Evolutionary conservation across 768 basidiomycete species (phyloP), one percentile per base, ranked within the genome.

Genomic region (Serendipita sp.): DNA sequence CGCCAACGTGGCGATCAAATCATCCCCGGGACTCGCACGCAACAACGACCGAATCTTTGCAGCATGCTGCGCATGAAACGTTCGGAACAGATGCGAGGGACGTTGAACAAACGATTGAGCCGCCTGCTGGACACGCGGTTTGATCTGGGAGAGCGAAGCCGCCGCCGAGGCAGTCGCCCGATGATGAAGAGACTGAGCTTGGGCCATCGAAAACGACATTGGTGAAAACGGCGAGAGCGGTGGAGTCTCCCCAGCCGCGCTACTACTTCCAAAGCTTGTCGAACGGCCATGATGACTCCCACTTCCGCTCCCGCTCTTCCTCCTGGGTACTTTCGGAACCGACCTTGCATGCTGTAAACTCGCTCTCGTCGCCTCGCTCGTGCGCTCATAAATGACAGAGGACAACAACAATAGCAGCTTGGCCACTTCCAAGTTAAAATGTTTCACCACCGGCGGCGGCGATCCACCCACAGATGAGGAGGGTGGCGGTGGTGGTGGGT

Each of bases 371-470:
- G 22, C 53, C 11, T 58, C 24, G 4, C 62, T 64, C 1, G 68
- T 68, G 20, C 66, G 68, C 44, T 67, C 66, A 43, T 68, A 68
- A 60, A 67, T 66, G 20, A 68, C 43, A 2, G 68, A 65, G 11
- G 68, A 63, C 34, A 61, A 3, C n/a, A 61, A 42, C 20, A 61
- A 33, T 5, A 42, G 20, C 60, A 43, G 17, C 41, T 61, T 61
- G 28, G 60, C 60, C 11, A 61, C 41, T 22, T 61, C 60, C 2
- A 61, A 33, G 3, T 61, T 61, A 22, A 61, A 61, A 38, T 41
- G 22, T 58, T 58, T 58, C 34, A 14, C 34, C 34, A 38, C 34
- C 1, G 11, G 17, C 17, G 22, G 17, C 22, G 24, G n/a, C 22
- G 13, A 9, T 9, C 53, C 53, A n/a, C n/a, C n/a, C n/a, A n/a